phyloP scores from a whole-genome alignment of 148 eudicot species.

The Chenopodium formosanum region DNA sequence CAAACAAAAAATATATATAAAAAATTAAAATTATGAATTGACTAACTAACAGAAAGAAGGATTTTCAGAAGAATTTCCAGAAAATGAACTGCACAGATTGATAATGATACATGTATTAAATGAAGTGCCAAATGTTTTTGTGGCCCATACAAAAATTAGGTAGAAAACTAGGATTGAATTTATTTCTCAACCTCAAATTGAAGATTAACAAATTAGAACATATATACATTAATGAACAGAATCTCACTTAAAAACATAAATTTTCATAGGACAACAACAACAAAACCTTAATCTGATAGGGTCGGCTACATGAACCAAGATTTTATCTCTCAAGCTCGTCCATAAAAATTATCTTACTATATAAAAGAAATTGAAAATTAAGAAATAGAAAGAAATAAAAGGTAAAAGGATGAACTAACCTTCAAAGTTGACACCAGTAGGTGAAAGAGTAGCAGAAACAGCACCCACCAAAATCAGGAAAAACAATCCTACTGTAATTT shows the following conservation, averaged over 20 bases:
- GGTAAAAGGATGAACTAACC: slow-evolving; percentile 35
- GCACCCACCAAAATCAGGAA: slow-evolving; percentile 46
- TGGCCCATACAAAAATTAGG: slow-evolving; percentile 26
- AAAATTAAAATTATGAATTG: not conserved
- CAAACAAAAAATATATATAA: not conserved
- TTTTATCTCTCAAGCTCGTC: no score
- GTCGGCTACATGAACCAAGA: no score
- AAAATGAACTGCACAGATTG: slow-evolving; percentile 13
- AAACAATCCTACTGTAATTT: slow-evolving; percentile 44
- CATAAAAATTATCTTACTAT: no score
- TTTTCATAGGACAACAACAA: not conserved
- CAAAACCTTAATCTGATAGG: no score
- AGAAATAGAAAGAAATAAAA: not conserved
- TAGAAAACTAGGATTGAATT: slow-evolving; percentile 17
- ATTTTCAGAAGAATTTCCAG: not conserved
- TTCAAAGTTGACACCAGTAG: slow-evolving; percentile 91
- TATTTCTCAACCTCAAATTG: slow-evolving; percentile 23
- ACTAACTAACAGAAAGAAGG: not conserved
- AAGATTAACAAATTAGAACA: not conserved
- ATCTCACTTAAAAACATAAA: not conserved
- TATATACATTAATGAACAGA: slow-evolving; percentile 18
- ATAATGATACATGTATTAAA: slow-evolving; percentile 15
- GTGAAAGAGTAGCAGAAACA: slow-evolving; percentile 76
- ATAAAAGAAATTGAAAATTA: no score
- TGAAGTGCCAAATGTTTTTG: slow-evolving; percentile 8